phyloP scores from a whole-genome alignment of 2,329 filamentous ascomycete genomes.

The Colletotrichum sp. region DNA sequence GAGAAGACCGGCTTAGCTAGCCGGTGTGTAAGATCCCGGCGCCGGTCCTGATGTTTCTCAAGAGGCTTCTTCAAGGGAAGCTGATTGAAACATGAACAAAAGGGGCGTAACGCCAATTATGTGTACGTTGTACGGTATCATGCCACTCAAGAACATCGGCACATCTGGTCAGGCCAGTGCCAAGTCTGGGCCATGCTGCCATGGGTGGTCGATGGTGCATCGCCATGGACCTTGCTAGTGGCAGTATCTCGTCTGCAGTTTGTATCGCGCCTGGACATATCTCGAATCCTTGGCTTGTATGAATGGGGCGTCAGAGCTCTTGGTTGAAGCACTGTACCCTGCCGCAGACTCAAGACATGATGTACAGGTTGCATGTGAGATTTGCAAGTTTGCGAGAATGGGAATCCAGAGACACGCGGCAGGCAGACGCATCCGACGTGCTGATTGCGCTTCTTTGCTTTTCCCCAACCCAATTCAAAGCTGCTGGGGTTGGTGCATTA shows the following conservation, averaged over 20 bases:
- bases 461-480: background rate
- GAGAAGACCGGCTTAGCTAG: background rate
- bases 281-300: background rate
- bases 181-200: background rate
- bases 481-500: constrained; percentile 12
- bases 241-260: background rate
- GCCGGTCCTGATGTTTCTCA: background rate
- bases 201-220: background rate
- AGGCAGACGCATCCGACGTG: background rate
- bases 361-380: background rate
- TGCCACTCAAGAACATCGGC: background rate
- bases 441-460: background rate
- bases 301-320: background rate
- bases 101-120: background rate
- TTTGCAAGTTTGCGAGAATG: background rate
- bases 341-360: background rate
- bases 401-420: background rate
- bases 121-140: background rate
- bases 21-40: background rate
- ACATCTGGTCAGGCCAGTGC: background rate
- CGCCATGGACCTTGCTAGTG: background rate
- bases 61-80: background rate
- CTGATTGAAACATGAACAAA: background rate
- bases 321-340: background rate
- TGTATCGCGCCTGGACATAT: background rate